phyloP scores from a whole-genome alignment of 306 rosid genomes.

The Trichosanthes cucumerina region DNA sequence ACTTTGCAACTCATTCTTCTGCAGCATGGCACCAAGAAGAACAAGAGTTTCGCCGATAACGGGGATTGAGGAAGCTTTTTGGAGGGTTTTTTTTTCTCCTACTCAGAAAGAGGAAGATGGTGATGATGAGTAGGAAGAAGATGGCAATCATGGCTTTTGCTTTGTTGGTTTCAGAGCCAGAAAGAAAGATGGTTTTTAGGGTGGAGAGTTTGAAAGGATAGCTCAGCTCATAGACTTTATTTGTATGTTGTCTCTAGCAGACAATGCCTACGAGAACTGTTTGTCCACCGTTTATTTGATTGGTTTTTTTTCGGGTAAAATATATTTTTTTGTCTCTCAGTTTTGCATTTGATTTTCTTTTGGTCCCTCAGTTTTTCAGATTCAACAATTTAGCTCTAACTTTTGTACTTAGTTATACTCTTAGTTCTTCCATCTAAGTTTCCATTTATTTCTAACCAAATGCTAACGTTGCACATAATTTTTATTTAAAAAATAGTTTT shows the following conservation, averaged over 20 bases:
- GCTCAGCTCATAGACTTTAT: background rate
- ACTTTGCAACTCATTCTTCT: conserved; percentile 49
- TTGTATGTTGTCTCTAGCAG: background rate
- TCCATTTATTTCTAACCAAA: no score
- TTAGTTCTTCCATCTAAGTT: no score
- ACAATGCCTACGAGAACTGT: background rate
- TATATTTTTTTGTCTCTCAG: no score
- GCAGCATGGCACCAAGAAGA: conserved; percentile 44
- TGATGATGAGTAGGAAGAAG: conserved; percentile 32
- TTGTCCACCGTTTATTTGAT: background rate
- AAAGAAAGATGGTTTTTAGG: background rate
- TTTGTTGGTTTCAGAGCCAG: background rate
- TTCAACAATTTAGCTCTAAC: no score
- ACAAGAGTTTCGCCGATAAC: conserved; percentile 52
- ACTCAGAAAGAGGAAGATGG: conserved; percentile 24
- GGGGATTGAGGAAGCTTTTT: conserved; percentile 49
- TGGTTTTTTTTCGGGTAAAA: no score
- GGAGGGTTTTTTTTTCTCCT: conserved; percentile 27
- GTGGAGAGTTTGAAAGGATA: background rate
- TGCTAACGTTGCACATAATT: no score
- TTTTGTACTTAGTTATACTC: no score
- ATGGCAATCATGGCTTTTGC: conserved; percentile 27
- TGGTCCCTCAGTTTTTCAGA: no score
- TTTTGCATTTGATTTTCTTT: no score
- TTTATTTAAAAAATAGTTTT: no score